Base-by-base conservation (phyloP, 108 stramenopile genomes). In the Nitzschia sp. region DNA sequence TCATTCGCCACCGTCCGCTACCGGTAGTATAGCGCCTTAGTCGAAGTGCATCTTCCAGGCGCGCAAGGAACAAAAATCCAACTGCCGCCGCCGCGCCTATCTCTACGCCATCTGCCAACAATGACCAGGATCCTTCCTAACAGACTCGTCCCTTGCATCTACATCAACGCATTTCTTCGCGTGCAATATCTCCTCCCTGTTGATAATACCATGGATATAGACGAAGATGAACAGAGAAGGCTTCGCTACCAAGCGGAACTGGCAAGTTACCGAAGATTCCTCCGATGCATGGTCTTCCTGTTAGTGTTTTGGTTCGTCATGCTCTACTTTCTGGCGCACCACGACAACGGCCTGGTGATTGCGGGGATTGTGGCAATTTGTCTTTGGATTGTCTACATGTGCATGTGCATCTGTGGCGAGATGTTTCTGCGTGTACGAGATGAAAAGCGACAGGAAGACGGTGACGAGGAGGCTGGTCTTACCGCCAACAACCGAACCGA, bases 371-470 rank as follows among this genome's bases (percentile, higher is more conserved):
- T 62, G 42, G 6, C 23, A 18, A 13, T 62, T 6, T 5, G 18
- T n/a, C 26, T 62, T 19, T 62, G 61, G 61, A 45, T 46, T 18
- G 35, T 62, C 1, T 62, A 62, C 42, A 62, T 62, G 61, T 62
- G 61, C 5, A 19, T 24, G 23, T 46, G 61, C 13, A 62, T 62
- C n/a, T 25, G 31, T 46, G n/a, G 32, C 11, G n/a, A 59, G 31
- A 17, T 31, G 1, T 33, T 29, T 33, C 21, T 33, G 13, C 18
- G 34, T 21, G 15, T 59, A 1, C 61, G 46, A 13, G 38, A 62
- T 38, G 19, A 45, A 34, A 5, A 45, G 21, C 21, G 1, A 1
- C 1, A 42, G 23, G 19, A 1, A 25, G 61, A n/a, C 42, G 32
- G 9, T 17, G 49, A 51, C 21, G 49, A 51, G 49, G 49, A 51